A percentile compares a stretch with the other conserved stretches of the same genome.
phyloP scores from a whole-genome alignment of 345 rosid genomes.

The Psidium guajava region DNA sequence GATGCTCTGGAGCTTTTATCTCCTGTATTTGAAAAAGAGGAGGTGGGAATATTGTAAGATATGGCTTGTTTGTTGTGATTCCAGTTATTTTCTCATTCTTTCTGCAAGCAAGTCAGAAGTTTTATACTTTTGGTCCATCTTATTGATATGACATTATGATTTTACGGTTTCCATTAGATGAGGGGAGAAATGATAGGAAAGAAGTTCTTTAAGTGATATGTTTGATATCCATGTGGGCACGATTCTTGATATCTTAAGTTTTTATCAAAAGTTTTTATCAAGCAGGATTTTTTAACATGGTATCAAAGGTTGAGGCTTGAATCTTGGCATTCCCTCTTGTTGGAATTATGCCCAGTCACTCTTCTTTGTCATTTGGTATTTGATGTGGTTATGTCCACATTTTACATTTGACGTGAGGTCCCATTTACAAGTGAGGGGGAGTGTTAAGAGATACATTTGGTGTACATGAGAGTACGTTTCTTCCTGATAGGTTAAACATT shows the following conservation, averaged over 20 bases:
- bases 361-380: not conserved
- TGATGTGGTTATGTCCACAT: not conserved
- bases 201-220: not conserved
- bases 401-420: not conserved
- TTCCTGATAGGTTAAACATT: not conserved
- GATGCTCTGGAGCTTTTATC: conserved; percentile 97
- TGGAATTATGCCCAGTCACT: not conserved
- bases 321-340: not conserved
- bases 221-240: not conserved
- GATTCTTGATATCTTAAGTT: not conserved
- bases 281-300: not conserved
- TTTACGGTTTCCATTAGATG: not conserved
- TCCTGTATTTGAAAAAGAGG: conserved; percentile 92
- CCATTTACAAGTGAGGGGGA: not conserved
- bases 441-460: not conserved
- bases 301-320: not conserved
- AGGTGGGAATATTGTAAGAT: conserved; percentile 33
- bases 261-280: not conserved
- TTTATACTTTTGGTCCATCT: not conserved
- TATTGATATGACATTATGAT: not conserved
- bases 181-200: not conserved
- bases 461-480: not conserved
- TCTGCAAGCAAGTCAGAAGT: not conserved
- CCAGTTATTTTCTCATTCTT: not conserved
- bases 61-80: not conserved